Conservation (phyloP, 495 filamentous ascomycete genomes). For the Penicillium subrubescens region DNA sequence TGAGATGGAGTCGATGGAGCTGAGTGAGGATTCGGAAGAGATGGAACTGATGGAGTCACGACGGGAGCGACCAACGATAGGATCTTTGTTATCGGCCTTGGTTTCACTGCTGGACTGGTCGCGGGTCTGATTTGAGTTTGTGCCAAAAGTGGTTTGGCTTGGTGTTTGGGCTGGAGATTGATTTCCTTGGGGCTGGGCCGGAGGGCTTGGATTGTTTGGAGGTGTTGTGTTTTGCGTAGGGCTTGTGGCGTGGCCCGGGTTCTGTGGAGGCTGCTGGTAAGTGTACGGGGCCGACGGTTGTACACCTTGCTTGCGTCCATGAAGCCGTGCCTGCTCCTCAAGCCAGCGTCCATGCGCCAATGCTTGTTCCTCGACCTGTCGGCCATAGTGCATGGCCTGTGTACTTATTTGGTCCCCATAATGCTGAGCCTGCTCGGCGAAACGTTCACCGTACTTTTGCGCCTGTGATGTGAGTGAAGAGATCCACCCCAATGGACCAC, state of each 20-base stretch:
- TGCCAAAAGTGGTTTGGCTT: not conserved
- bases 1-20: slow-evolving; percentile 46
- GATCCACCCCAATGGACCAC: slow-evolving; percentile 38
- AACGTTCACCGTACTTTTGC: slow-evolving; percentile 49
- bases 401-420: slow-evolving; percentile 47
- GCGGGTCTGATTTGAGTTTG: slow-evolving; percentile 4
- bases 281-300: slow-evolving; percentile 9
- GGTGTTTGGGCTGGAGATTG: not conserved
- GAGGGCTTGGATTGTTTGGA: not conserved
- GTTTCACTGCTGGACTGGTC: slow-evolving; percentile 1
- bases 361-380: slow-evolving; percentile 46
- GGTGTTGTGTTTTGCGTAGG: slow-evolving; percentile 3
- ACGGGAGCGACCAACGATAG: slow-evolving; percentile 25
- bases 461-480: slow-evolving; percentile 40
- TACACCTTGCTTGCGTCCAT: slow-evolving; percentile 28
- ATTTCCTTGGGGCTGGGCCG: not conserved
- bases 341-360: slow-evolving; percentile 46
- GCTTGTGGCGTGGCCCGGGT: slow-evolving; percentile 3
- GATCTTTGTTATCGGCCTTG: slow-evolving; percentile 10
- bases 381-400: slow-evolving; percentile 44
- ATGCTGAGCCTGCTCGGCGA: slow-evolving; percentile 42
- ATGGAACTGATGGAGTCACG: slow-evolving; percentile 39
- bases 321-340: slow-evolving; percentile 41
- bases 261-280: slow-evolving; percentile 13
- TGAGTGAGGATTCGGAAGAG: slow-evolving; percentile 43